These are phyloP conservation scores for Linanthus parryae DNA, from an alignment of 148 eudicot genomes.

Conservation along the genomic window DNA sequence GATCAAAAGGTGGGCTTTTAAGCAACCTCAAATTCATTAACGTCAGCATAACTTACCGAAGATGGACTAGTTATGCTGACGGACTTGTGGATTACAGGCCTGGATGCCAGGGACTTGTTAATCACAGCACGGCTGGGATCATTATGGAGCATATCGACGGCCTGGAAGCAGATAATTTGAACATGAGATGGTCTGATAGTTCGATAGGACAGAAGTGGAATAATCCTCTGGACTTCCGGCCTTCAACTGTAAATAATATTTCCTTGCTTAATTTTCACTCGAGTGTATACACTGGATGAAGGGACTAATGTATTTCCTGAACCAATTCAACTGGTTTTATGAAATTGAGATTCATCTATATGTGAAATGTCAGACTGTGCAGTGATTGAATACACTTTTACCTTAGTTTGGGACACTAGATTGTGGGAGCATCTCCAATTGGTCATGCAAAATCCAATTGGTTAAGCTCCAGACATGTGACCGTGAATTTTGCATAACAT, in stretches of 20 bases:
- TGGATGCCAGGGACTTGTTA: slow-evolving; percentile 81
- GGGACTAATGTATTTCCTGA: no score
- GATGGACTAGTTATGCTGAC: slow-evolving; percentile 72
- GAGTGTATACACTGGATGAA: slow-evolving; percentile 4
- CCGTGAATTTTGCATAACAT: no score
- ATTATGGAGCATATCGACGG: slow-evolving; percentile 79
- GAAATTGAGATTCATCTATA: no score
- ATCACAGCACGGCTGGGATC: slow-evolving; percentile 69
- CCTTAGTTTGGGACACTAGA: no score
- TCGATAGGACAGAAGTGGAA: slow-evolving; percentile 54
- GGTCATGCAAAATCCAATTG: no score
- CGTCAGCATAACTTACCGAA: slow-evolving; percentile 49
- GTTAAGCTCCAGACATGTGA: no score
- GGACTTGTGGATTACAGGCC: slow-evolving; percentile 95
- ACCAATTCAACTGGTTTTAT: no score
- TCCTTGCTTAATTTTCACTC: slow-evolving; percentile 19
- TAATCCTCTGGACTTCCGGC: slow-evolving; percentile 72
- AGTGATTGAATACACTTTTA: no score
- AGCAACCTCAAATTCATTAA: slow-evolving; percentile 51
- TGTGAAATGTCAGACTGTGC: no score
- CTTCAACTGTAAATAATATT: slow-evolving; percentile 29
- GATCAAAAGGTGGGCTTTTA: slow-evolving; percentile 50
- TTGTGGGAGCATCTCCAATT: no score
- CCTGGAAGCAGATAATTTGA: slow-evolving; percentile 46
- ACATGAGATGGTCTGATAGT: slow-evolving; percentile 70